Percentiles rank a stretch among this genome's conserved stretches.
These are phyloP conservation scores for Candida loeiensis DNA, from an alignment of 805 yeast genomes.

Conservation along the genomic window DNA sequence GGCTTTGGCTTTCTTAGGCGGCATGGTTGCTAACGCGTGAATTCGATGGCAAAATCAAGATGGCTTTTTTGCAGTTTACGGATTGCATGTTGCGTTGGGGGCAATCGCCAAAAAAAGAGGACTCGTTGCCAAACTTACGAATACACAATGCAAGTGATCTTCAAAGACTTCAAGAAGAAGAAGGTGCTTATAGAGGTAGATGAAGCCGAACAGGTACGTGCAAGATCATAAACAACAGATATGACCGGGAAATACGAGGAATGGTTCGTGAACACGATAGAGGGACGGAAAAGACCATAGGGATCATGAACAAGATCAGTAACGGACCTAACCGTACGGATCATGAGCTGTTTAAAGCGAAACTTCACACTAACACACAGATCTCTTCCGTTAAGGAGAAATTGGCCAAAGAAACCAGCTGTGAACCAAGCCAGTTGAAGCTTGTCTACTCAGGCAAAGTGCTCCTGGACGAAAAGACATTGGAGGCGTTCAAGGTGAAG, in stretches of 20 bases:
- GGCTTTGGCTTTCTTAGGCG: neutral
- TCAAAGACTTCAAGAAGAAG: constrained; percentile 92
- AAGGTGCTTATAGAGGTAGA: constrained; percentile 79
- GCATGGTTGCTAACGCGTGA: neutral
- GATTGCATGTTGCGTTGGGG: neutral
- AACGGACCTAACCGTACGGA: too few relatives aligned
- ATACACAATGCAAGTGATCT: constrained; percentile 62
- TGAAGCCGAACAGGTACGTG: constrained; percentile 24
- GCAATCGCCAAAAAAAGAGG: constrained; percentile 1
- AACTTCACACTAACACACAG: constrained; percentile 28
- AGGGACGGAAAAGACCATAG: neutral
- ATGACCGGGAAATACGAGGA: too few relatives aligned
- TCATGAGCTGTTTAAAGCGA: too few relatives aligned
- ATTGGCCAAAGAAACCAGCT: constrained; percentile 63
- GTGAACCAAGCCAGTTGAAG: constrained; percentile 73
- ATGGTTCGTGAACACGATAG: too few relatives aligned
- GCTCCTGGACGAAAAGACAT: constrained; percentile 74
- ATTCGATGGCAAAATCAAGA: neutral
- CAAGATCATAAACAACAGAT: neutral
- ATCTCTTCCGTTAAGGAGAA: constrained; percentile 66
- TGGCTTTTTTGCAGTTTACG: neutral
- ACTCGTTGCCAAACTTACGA: neutral
- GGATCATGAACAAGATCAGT: neutral
- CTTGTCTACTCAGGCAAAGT: constrained; percentile 92
- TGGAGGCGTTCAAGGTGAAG: constrained; percentile 71